Conservation (phyloP, 1,139 yeast genomes). For the Nematodospora anomalae region DNA sequence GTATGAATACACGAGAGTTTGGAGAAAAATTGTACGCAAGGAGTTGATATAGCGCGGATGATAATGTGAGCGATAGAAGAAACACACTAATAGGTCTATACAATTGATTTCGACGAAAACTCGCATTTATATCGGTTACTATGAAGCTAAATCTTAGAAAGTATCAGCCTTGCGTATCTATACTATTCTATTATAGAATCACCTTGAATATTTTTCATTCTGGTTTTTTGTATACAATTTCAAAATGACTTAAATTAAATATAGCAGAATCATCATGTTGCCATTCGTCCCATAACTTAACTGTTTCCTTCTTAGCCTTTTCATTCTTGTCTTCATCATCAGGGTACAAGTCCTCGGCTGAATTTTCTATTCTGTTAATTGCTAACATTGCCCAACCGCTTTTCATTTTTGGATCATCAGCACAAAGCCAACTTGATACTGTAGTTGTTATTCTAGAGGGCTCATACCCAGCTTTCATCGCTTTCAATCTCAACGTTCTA, state of each 20-base stretch:
- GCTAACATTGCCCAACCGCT: conserved; percentile 13
- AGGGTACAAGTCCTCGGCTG: conserved; percentile 14
- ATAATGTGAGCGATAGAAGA: too few species aligned
- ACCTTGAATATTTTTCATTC: too few species aligned
- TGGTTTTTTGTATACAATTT: conserved; percentile 18
- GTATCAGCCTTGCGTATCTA: too few species aligned
- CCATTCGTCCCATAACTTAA: conserved; percentile 19
- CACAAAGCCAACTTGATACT: conserved; percentile 19
- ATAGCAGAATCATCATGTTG: conserved; percentile 16
- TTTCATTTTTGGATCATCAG: conserved; percentile 12
- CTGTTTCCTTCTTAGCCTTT: conserved; percentile 8
- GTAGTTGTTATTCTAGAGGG: conserved; percentile 14
- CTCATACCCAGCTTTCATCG: conserved; percentile 23
- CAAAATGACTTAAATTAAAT: conserved; percentile 17
- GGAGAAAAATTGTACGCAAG: too few species aligned
- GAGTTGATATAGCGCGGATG: too few species aligned
- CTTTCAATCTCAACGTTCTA: conserved; percentile 18
- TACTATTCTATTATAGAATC: too few species aligned
- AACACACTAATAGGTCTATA: too few species aligned
- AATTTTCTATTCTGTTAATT: conserved; percentile 15
- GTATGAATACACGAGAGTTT: too few species aligned
- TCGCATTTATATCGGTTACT: too few species aligned
- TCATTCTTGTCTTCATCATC: conserved; percentile 14
- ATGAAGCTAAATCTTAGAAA: too few species aligned
- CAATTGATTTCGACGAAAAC: too few species aligned